A percentile compares a stretch with the other conserved stretches of the same genome.
Conservation (phyloP, 768 basidiomycete species). For the Chlorophyllum brunneum region DNA sequence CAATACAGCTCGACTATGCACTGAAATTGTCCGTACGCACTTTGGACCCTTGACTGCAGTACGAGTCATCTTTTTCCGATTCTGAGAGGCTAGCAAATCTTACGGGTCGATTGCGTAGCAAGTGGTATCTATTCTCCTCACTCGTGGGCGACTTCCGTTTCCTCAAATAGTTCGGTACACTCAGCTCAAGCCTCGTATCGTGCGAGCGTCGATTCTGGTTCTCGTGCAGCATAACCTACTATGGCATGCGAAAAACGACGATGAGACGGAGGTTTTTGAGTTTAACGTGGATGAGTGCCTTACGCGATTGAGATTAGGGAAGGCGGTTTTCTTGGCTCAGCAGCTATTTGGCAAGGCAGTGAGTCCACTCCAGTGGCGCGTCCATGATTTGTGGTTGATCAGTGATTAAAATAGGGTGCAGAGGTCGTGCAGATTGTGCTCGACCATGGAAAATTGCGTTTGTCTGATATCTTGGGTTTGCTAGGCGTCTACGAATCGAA, state of each 20-base stretch:
- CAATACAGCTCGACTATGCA: constrained; percentile 57
- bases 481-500: constrained; percentile 53
- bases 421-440: constrained; percentile 74
- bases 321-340: constrained; percentile 72
- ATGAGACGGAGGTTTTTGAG: constrained; percentile 76
- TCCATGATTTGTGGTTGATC: not conserved
- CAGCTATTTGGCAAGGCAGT: constrained; percentile 70
- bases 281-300: constrained; percentile 83
- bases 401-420: constrained; percentile 47
- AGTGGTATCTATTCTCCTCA: constrained; percentile 70
- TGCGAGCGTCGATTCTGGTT: constrained; percentile 68
- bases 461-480: constrained; percentile 60
- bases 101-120: constrained; percentile 39
- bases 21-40: constrained; percentile 58
- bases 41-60: constrained; percentile 69
- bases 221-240: constrained; percentile 90
- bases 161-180: constrained; percentile 67
- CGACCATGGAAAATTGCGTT: constrained; percentile 82
- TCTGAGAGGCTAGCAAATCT: constrained; percentile 4
- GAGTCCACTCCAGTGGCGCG: constrained; percentile 23
- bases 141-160: constrained; percentile 77
- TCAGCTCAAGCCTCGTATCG: constrained; percentile 58
- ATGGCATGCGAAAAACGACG: constrained; percentile 74
- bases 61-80: not conserved
- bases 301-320: constrained; percentile 76